Conservation (phyloP, 2,329 filamentous ascomycete species). For the Xylariaceae sp. region DNA sequence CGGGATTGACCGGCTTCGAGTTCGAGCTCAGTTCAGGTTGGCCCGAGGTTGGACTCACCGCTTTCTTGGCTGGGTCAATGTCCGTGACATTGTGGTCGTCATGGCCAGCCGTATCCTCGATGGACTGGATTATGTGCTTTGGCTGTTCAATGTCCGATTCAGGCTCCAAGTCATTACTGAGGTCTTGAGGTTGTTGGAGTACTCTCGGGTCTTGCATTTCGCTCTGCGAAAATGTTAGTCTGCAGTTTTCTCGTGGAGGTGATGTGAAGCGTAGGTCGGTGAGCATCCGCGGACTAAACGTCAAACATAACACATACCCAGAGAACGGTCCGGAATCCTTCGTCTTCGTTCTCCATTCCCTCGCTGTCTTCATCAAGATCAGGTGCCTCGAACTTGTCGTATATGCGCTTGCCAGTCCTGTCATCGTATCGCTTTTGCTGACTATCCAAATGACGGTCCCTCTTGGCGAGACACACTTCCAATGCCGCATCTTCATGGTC, state of each 20-base stretch:
- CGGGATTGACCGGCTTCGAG: not conserved
- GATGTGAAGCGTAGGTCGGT: not conserved
- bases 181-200: constrained; percentile 43
- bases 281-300: too few relatives aligned
- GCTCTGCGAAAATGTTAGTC: constrained; percentile 17
- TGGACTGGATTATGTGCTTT: constrained; percentile 1
- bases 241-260: not conserved
- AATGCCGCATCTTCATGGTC: constrained; percentile 51
- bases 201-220: constrained; percentile 70
- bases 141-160: not conserved
- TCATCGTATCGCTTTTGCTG: constrained; percentile 62
- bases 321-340: constrained; percentile 58
- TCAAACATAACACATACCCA: constrained; percentile 37
- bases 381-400: constrained; percentile 75
- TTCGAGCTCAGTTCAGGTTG: not conserved
- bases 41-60: not conserved
- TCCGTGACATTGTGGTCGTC: too few relatives aligned
- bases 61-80: not conserved
- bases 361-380: constrained; percentile 60
- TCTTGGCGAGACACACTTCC: constrained; percentile 63
- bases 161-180: constrained; percentile 3
- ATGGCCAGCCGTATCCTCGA: not conserved
- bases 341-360: constrained; percentile 47
- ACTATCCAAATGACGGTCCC: constrained; percentile 59
- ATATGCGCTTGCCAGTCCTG: constrained; percentile 67